Conservation (phyloP, 1,284 basidiomycete genomes). For the Leccinum pseudoinsigne region DNA sequence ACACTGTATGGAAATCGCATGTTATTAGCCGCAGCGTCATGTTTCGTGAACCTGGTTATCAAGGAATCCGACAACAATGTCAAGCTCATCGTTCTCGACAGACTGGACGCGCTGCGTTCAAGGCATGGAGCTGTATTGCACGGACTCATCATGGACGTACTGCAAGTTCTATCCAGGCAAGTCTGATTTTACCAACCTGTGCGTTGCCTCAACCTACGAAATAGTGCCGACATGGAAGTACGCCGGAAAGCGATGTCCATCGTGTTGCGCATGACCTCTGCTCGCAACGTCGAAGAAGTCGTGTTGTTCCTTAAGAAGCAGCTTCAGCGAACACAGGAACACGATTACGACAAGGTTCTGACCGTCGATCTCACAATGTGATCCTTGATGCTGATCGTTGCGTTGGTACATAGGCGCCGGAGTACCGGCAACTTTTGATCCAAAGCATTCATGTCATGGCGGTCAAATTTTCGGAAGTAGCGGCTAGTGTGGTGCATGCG, state of each 20-base stretch:
- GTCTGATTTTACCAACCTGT: slow-evolving; percentile 5
- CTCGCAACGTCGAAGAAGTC: slow-evolving; percentile 97
- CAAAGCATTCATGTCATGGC: slow-evolving; percentile 98
- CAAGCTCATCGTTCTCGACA: slow-evolving; percentile 96
- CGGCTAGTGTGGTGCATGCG: slow-evolving; percentile 94
- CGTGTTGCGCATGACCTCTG: slow-evolving; percentile 92
- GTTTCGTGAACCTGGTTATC: slow-evolving; percentile 87
- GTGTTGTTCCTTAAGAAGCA: slow-evolving; percentile 98
- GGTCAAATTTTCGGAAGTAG: slow-evolving; percentile 98
- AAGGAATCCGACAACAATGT: slow-evolving; percentile 99
- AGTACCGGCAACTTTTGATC: slow-evolving; percentile 96
- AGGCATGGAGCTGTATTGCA: slow-evolving; percentile 94
- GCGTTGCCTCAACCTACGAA: neutral
- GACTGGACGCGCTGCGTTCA: slow-evolving; percentile 81
- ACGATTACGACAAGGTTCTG: slow-evolving; percentile 78
- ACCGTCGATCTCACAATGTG: neutral
- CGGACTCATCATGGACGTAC: slow-evolving; percentile 92
- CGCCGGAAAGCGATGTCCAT: slow-evolving; percentile 91
- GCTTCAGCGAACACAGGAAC: slow-evolving; percentile 88
- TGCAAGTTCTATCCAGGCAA: slow-evolving; percentile 85
- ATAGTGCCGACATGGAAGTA: slow-evolving; percentile 94
- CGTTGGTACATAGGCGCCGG: slow-evolving; percentile 63
- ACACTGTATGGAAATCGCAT: neutral
- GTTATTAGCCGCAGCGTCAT: slow-evolving; percentile 81
- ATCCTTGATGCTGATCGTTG: neutral